These are phyloP conservation scores for Neoboletus subvelutipes DNA, from an alignment of 768 basidiomycete species.

Conservation along the genomic window DNA sequence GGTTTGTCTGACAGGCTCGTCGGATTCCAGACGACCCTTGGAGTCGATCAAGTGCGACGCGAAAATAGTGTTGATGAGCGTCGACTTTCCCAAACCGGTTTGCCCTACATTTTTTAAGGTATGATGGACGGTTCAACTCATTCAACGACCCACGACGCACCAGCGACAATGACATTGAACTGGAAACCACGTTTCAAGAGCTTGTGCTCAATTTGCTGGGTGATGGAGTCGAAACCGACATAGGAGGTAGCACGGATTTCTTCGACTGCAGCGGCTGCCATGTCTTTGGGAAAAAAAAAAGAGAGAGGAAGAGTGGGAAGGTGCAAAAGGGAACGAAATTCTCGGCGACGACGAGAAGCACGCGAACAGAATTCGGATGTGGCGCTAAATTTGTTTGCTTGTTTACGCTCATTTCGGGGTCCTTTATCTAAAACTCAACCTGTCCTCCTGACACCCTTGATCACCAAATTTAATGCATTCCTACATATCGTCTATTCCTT, in stretches of 20 bases:
- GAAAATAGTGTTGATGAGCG: slow-evolving; percentile 98
- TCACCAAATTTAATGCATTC: background rate
- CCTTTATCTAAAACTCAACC: slow-evolving; percentile 7
- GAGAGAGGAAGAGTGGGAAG: slow-evolving; percentile 15
- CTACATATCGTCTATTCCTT: background rate
- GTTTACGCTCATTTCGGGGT: slow-evolving; percentile 27
- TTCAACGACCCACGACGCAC: slow-evolving; percentile 45
- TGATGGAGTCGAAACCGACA: slow-evolving; percentile 98
- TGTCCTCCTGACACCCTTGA: slow-evolving; percentile 19
- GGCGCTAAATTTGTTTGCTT: slow-evolving; percentile 35
- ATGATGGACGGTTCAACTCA: background rate
- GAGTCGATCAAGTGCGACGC: slow-evolving; percentile 98
- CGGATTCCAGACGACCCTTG: slow-evolving; percentile 86
- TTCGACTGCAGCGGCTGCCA: slow-evolving; percentile 50
- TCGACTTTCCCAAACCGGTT: slow-evolving; percentile 98
- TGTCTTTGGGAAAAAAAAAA: slow-evolving; percentile 20
- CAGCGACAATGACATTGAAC: slow-evolving; percentile 97
- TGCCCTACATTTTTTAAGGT: slow-evolving; percentile 57
- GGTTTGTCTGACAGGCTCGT: slow-evolving; percentile 90
- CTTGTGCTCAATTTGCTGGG: slow-evolving; percentile 98
- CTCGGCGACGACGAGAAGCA: slow-evolving; percentile 11
- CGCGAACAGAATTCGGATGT: slow-evolving; percentile 20
- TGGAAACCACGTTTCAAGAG: slow-evolving; percentile 98
- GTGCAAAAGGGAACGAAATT: slow-evolving; percentile 19
- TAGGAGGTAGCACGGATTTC: slow-evolving; percentile 92